Evolutionary conservation across 305 asterid species (phyloP), one percentile per base, ranked within the genome.

Genomic region (Fraxinus nigra): DNA sequence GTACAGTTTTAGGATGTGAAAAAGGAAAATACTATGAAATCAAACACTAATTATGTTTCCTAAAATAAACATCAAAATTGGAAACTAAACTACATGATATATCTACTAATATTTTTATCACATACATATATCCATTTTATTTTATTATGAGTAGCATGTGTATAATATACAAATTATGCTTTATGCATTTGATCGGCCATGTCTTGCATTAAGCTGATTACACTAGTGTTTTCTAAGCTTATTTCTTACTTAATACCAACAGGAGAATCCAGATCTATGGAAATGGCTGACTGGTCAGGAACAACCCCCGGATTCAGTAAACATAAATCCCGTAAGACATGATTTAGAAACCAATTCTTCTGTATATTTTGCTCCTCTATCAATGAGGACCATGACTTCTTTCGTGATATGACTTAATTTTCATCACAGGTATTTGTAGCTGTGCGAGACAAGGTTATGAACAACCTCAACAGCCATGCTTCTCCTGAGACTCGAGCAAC

Each of bases 261-360:
- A 93, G 98, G 98, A 95, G 86, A 95, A 92, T 86, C 98, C 98
- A 3, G 97, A 95, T 88, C 88, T 95, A 22, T 95, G 98, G 98
- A 92, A 88, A 82, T 95, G 98, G 98, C 82, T 95, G 80, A 87
- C 94, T 20, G 91, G 97, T 34, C 98, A 95, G 84, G 98, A 91
- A 85, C 90, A 87, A 85, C 92, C 98, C n/a, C 98, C 98, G 1
- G 98, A 93, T 82, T 86, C 89, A 69, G 85, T 95, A 76, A 86
- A 80, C 78, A 72, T 20, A 51, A 93, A 95, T 86, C 97, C 98
- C 2, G 98, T 95, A 85, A 89, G 97, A 37, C 59, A 0, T 30
- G 11, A 75, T 77, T 69, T 72, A 80, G 59, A 48, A 30, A 22
- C 54, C 30, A 24, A 77, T 37, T 5, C 33, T 30, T 3, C 7